Base-by-base conservation (phyloP, 1,139 yeast genomes). In the Meyerozyma sp. region DNA sequence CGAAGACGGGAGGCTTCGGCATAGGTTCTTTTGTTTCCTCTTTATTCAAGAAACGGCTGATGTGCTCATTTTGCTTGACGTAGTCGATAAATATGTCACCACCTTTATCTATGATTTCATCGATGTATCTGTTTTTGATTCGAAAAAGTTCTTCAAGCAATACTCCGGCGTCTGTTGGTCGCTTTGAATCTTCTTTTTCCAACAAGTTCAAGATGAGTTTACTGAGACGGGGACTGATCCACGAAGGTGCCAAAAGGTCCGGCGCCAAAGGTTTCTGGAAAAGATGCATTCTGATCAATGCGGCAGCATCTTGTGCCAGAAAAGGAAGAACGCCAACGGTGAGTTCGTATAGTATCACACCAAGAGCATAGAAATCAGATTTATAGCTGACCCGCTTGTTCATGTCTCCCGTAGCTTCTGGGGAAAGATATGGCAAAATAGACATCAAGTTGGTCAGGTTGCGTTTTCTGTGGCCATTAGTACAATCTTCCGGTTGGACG, bases 291-390 rank as follows among this genome's bases (percentile, higher is more conserved):
- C 69, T 57, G 1, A 71, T 62, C 23, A 77, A 49, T 21, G 68
- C 68, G 6, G 66, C 57, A 0, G 77, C 69, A 45, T 70, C 76
- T 5, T 65, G 62, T 7, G 73, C 65, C 26, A 63, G 61, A 48
- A 76, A 76, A 0, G 81, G 82, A 4, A 74, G 55, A 18, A 62
- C 57, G 0, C 81, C 80, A 8, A 74, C 65, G 10, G 77, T 47
- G 21, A 76, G 52, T 47, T 77, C 81, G 49, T 79, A 77, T 35
- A 78, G 49, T 3, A 78, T 69, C 23, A 77, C 66, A 23, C 84
- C 83, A 11, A 76, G 49, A 29, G 78, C 66, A 52, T 77, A 79
- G 42, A 76, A 66, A 53, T 79, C 83, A 0, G 82, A 66, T 40
- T 79, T 61, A 50, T 62, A 70, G 48, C 77, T 81, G 8, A 75